Evolutionary conservation across 106 monocot genomes (phyloP), one percentile per base, ranked within the genome.

Genomic region (Dendrobium huoshanense): DNA sequence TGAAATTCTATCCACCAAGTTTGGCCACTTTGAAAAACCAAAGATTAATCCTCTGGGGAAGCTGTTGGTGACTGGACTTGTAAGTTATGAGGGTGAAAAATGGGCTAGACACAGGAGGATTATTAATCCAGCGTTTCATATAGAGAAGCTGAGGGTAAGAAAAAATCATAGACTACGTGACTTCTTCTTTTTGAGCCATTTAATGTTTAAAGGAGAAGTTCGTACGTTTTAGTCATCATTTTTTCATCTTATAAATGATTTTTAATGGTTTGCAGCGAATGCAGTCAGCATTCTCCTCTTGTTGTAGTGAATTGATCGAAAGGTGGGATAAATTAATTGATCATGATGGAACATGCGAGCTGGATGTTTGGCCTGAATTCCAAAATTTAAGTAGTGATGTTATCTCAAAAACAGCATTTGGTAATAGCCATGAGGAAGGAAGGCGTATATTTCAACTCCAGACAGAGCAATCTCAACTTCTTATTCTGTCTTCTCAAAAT

Each of bases 61-160:
- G 44, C 73, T 84, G 0, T 55, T 91, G 4, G 18, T 29, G 2
- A 40, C 79, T 40, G 95, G 95, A 41, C 76, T 95, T 25, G 55
- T 29, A 22, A 79, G 29, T 13, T 79, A 87, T 82, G 81, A 87
- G 24, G 92, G 92, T 51, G 87, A 93, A 20, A 91, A 95, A 81
- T 95, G 95, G 95, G 92, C 85, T 16, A 84, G 65, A 41, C 95
- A 91, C 51, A 75, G 95, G 67, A 89, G 86, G 41, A 93, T 95
- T 44, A 79, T 95, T 11, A 95, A 93, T 72, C 95, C 95, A 25
- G 95, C 91, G 64, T 95, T 95, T 76, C 95, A 92, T 77, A 24
- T 84, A 7, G 92, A 93, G 67, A 95, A 91, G 73, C 68, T 95
- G 10, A 92, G 91, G 92, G 95, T 95, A 87, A 45, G 17, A 37